phyloP scores from a whole-genome alignment of 345 rosid genomes.

The Murraya paniculata region DNA sequence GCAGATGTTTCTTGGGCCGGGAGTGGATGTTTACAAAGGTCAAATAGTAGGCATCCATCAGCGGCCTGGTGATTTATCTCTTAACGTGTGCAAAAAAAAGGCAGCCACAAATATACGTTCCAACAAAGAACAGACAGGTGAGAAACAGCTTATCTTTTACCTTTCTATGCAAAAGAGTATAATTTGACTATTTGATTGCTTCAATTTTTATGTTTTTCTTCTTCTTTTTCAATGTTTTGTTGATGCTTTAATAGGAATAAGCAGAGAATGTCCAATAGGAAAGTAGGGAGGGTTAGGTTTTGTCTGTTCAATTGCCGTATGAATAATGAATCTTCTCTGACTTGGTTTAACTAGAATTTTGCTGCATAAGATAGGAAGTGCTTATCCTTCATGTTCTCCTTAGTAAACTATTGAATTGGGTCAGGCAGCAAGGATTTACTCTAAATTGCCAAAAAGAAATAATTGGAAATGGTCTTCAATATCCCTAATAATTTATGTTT shows the following conservation, averaged over 20 bases:
- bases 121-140: conserved; percentile 86
- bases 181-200: not conserved
- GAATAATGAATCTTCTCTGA: not conserved
- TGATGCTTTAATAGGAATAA: not conserved
- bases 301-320: not conserved
- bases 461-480: not conserved
- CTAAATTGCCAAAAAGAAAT: not conserved
- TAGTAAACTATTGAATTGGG: not conserved
- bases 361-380: not conserved
- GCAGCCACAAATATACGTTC: conserved; percentile 94
- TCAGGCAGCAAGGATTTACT: not conserved
- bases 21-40: conserved; percentile 81
- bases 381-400: not conserved
- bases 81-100: conserved; percentile 91
- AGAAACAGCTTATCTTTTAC: conserved; percentile 7
- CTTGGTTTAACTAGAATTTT: not conserved
- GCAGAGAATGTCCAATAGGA: not conserved
- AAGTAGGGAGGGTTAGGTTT: not conserved
- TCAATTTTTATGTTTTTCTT: not conserved
- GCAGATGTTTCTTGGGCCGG: conserved; percentile 86
- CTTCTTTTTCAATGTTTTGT: not conserved
- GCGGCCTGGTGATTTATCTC: conserved; percentile 80
- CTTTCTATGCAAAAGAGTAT: not conserved
- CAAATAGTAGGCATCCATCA: conserved; percentile 95
- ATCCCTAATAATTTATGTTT: not conserved